phyloP scores from a whole-genome alignment of 768 basidiomycete genomes.

The Russula virescens region DNA sequence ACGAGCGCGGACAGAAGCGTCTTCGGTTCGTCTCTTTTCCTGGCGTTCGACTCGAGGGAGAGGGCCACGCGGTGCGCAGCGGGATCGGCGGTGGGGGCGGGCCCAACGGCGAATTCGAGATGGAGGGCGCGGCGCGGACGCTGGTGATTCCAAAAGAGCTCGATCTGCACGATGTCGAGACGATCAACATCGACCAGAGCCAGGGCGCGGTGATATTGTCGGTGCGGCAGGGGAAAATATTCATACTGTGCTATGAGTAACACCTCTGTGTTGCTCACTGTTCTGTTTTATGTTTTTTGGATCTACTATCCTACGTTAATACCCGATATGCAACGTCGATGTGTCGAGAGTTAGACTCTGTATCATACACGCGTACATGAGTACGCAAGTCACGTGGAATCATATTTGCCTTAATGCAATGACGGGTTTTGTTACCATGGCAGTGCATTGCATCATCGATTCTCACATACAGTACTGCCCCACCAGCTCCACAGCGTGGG shows the following conservation, averaged over 20 bases:
- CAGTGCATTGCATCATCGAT: too few species aligned
- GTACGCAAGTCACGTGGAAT: too few species aligned
- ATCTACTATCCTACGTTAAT: neutral
- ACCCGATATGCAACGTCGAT: too few species aligned
- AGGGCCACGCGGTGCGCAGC: slow-evolving; percentile 24
- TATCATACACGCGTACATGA: too few species aligned
- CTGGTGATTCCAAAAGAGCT: slow-evolving; percentile 60
- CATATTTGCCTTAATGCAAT: too few species aligned
- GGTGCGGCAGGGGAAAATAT: slow-evolving; percentile 62
- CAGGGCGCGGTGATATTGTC: slow-evolving; percentile 70
- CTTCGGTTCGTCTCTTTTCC: slow-evolving; percentile 71
- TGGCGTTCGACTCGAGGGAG: slow-evolving; percentile 38
- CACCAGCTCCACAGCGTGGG: too few species aligned
- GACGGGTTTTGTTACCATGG: too few species aligned
- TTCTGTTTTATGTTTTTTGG: neutral
- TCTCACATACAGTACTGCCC: too few species aligned
- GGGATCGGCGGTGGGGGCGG: slow-evolving; percentile 2
- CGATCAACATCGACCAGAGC: slow-evolving; percentile 72
- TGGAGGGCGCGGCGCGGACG: slow-evolving; percentile 44
- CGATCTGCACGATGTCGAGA: slow-evolving; percentile 60
- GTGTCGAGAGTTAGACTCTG: too few species aligned
- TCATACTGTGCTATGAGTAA: slow-evolving; percentile 61
- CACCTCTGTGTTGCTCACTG: too few species aligned
- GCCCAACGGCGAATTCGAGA: slow-evolving; percentile 35
- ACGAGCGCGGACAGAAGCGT: slow-evolving; percentile 39